Evolutionary conservation across 148 eudicot species (phyloP), one percentile per base, ranked within the genome.

Genomic region (Rhododendron vialii): DNA sequence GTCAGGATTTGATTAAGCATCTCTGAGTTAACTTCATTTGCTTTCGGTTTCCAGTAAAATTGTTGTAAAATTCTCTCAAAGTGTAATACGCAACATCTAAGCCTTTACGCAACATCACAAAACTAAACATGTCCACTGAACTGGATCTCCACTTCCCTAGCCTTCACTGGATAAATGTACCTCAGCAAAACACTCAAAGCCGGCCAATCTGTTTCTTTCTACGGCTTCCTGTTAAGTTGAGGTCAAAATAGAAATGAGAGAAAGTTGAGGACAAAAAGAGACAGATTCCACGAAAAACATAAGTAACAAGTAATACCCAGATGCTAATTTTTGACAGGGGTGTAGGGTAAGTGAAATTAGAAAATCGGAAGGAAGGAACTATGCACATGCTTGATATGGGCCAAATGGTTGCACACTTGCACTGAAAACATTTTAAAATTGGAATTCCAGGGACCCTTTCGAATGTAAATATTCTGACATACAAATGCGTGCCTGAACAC

Each of bases 121-220:
- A 15, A 36, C 71, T 20, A 17, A 81, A 14, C 59, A 18, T 47
- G 3, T 41, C 55, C 81, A 2, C 30, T 10, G 28, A 30, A 22
- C 18, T n/a, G 35, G 48, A 75, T 78, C 81, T 78, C 48, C 30
- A 20, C 30, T 45, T 45, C 55, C 79, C n/a, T 24, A n/a, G 81
- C 81, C 81, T 3, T 38, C 24, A 41, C 24, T 17, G 35, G 41
- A 17, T 35, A 63, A 59, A 15, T 2, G n/a, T 87, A 67, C 85
- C 65, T 45, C 18, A 38, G 35, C 78, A 26, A 1, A 18, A 9
- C 61, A 24, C 41, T 82, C 38, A 87, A 61, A 30, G 65, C 30
- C 2, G 15, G 18, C 88, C 83, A 75, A 36, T 48, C 30, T 20
- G 53, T 73, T 87, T 77, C 86, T 87, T 87, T 78, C 88, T 77